phyloP scores from a whole-genome alignment of 192 early-diverging fungal species.

The Phycomyces nitens region DNA sequence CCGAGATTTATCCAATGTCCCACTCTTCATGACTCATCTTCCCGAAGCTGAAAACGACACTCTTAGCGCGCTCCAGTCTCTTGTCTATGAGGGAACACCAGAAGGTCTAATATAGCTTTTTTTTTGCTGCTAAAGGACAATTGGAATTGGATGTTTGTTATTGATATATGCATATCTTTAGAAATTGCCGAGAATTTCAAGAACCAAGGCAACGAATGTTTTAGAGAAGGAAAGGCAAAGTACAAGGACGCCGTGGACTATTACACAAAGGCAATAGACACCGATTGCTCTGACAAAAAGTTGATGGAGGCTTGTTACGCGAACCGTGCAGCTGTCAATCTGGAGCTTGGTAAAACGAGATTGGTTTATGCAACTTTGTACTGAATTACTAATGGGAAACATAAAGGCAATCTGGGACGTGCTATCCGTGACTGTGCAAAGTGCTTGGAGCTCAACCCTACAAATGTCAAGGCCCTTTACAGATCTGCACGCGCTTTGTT shows the following conservation, averaged over 20 bases:
- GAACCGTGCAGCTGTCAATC: conserved; percentile 90
- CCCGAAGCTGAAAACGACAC: conserved; percentile 71
- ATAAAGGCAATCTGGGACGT: conserved; percentile 73
- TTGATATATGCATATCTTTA: conserved; percentile 1
- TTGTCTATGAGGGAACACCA: conserved; percentile 90
- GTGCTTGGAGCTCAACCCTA: conserved; percentile 73
- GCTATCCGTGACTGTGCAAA: conserved; percentile 87
- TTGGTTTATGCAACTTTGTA: too few species aligned
- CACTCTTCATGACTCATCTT: conserved; percentile 89
- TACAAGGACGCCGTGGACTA: conserved; percentile 77
- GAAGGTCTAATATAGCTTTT: conserved; percentile 58
- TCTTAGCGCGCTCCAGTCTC: conserved; percentile 75
- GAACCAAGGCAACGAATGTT: conserved; percentile 92
- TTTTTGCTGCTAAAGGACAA: neutral
- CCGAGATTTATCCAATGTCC: conserved; percentile 68
- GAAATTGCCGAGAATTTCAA: conserved; percentile 90
- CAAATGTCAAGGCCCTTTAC: conserved; percentile 91
- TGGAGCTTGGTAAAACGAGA: conserved; percentile 65
- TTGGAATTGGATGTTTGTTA: too few species aligned
- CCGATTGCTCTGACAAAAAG: conserved; percentile 63
- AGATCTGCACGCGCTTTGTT: conserved; percentile 81
- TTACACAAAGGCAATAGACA: conserved; percentile 86
- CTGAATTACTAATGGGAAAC: too few species aligned
- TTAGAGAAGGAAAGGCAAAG: conserved; percentile 59
- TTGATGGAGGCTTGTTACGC: conserved; percentile 78